These are phyloP conservation scores for Paramyrothecium sp. DNA, from an alignment of 2,329 filamentous ascomycete species.

Conservation along the genomic window DNA sequence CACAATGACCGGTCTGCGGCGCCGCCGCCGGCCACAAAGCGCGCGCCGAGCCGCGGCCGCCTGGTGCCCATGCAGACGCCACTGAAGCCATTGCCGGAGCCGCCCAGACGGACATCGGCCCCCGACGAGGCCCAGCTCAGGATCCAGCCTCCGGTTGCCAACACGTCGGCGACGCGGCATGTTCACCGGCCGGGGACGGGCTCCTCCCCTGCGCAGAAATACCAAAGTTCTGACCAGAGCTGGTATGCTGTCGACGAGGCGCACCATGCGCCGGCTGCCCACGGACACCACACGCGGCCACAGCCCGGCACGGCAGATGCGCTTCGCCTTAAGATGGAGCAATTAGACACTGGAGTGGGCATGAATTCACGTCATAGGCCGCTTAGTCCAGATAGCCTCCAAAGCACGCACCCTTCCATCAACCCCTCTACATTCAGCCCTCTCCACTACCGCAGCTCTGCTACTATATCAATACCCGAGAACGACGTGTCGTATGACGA, in stretches of 20 bases:
- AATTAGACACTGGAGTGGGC: not conserved
- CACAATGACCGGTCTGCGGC: not conserved
- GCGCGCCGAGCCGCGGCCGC: not conserved
- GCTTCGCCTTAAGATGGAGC: not conserved
- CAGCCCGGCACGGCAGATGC: not conserved
- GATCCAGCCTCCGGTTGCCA: not conserved
- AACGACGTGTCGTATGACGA: not conserved
- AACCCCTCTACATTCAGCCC: not conserved
- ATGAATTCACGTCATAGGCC: not conserved
- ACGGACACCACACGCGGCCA: not conserved
- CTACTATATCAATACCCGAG: not conserved
- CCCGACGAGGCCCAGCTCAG: not conserved
- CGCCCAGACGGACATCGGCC: not conserved
- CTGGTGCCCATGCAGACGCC: not conserved
- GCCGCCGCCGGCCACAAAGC: not conserved
- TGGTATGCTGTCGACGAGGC: not conserved
- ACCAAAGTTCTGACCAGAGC: not conserved
- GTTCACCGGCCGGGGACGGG: not conserved
- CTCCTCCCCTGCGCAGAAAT: not conserved
- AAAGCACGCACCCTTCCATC: not conserved
- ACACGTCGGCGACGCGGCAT: not conserved
- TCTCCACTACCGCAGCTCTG: not conserved
- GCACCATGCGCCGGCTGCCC: not conserved
- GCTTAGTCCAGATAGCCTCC: not conserved
- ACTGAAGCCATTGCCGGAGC: not conserved